Percentiles rank a stretch among this genome's conserved stretches.
phyloP scores from a whole-genome alignment of 345 rosid species.

The Anastatica hierochuntica region DNA sequence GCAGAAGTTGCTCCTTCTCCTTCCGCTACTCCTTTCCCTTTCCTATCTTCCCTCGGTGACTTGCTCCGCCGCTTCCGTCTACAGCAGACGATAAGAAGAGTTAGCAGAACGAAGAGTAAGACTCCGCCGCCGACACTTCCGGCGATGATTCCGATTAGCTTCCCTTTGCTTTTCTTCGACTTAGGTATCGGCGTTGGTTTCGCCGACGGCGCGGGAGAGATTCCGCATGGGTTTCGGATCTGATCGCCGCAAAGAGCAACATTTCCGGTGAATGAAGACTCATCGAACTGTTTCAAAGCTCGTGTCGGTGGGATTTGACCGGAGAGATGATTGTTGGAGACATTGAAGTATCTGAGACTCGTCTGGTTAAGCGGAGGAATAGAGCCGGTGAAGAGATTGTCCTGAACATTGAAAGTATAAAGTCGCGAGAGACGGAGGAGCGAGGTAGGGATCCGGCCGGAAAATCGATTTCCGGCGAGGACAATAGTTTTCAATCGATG shows the following conservation, averaged over 20 bases:
- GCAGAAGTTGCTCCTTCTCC: constrained; percentile 15
- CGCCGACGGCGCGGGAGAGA: constrained; percentile 15
- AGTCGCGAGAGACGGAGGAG: constrained; percentile 48
- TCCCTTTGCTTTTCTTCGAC: constrained; percentile 23
- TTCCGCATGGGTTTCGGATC: constrained; percentile 42
- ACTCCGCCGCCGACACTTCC: constrained; percentile 47
- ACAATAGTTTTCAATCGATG: constrained; percentile 69
- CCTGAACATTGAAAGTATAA: constrained; percentile 50
- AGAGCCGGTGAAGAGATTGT: constrained; percentile 47
- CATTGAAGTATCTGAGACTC: constrained; percentile 72
- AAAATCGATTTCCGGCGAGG: constrained; percentile 44
- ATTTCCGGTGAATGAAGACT: constrained; percentile 52
- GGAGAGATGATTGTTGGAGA: constrained; percentile 59
- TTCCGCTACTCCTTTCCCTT: constrained; percentile 21
- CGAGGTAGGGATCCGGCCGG: constrained; percentile 60
- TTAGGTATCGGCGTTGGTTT: constrained; percentile 1
- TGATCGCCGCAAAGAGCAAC: constrained; percentile 64
- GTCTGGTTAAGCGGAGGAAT: constrained; percentile 78
- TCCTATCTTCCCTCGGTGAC: constrained; percentile 22
- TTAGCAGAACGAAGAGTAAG: constrained; percentile 16
- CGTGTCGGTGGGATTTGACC: constrained; percentile 67
- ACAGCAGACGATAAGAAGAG: constrained; percentile 18
- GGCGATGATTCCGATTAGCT: constrained; percentile 38
- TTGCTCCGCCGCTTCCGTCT: constrained; percentile 16
- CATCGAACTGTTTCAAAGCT: constrained; percentile 56